Evolutionary conservation across 257 asterid species (phyloP), one percentile per base, ranked within the genome.

Genomic region (Penstemon eatonii): DNA sequence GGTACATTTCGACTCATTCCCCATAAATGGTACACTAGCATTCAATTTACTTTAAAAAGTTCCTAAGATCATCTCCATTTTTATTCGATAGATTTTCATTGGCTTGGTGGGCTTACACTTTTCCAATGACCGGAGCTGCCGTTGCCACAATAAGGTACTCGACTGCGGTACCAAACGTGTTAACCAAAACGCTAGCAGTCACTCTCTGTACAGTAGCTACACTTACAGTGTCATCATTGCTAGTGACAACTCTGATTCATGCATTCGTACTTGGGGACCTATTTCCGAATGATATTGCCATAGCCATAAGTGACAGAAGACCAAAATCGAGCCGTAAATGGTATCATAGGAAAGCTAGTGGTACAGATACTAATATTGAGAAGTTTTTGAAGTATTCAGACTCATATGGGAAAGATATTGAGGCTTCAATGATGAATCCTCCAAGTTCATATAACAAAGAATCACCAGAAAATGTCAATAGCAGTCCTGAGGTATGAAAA

Each of bases 21-120:
- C 33, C 33, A 25, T 25, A 25, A 25, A 25, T 25, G 33, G 33
- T 25, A 25, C 33, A 25, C 1, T 25, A 25, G 1, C 33, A 25
- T 25, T 25, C 33, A 1, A 25, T 25, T 25, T 25, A 25, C 33
- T 25, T 25, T 25, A 25, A 25, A 25, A 25, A 25, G 0, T 25
- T 25, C 33, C 33, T 25, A 25, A 25, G 33, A 25, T 25, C 33
- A 25, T 25, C 33, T 25, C 33, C 33, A 25, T 25, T 25, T 25
- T 25, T 15, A 15, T 25, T 25, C 33, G 2, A 25, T 25, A 83
- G 84, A 56, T 84, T 84, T 49, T 84, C 90, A 3, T 36, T 84
- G 63, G 84, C 85, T 6, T 79, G 90, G 90, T 84, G 90, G 90
- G 90, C 84, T 7, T 84, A 84, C 71, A 84, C 90, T 15, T 84